Evolutionary conservation across 2,329 filamentous ascomycete species (phyloP), one percentile per base, ranked within the genome.

Genomic region (Aspergillus sp.): DNA sequence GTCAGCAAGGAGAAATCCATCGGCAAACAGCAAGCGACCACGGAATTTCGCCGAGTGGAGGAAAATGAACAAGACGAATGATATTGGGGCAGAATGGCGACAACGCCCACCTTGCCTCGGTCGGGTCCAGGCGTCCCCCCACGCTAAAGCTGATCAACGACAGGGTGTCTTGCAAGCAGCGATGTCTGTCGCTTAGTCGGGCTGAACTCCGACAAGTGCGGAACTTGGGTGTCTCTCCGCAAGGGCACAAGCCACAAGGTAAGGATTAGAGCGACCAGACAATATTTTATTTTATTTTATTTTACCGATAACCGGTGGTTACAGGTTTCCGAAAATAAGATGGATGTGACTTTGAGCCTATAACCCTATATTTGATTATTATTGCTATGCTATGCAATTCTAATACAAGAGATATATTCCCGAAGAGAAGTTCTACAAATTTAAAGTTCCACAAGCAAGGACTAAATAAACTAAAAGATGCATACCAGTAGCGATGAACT

Each of bases 1-100:
- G 8, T 27, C 11, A n/a, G 31, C 33, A 15, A n/a, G 48, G 47
- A 39, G 46, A 25, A 37, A 37, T 31, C 47, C 21, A 47, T 47
- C 55, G 35, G 43, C 41, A 52, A 53, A 19, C 23, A 27, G 14
- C 33, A 31, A 19, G 43, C 15, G 35, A 44, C 8, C 44, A 37
- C 50, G 50, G 56, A 57, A 54, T 39, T 57, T 31, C 25, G 56
- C 50, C 49, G 55, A 57, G 55, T 44, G 35, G 35, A 44, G 46
- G 31, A 21, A 49, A 11, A 7, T 44, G 37, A 21, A n/a, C 23
- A 57, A 44, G 50, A 21, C 44, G 45, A 52, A 52, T 51, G 21
- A 51, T 49, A 35, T 14, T 14, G 15, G 53, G 25, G 27, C 33
- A 31, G 33, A 41, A 56, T 56, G 48, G 37, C 45, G 19, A 55